phyloP scores from a whole-genome alignment of 2,329 filamentous ascomycete species.

The Pseudogymnoascus sp. region DNA sequence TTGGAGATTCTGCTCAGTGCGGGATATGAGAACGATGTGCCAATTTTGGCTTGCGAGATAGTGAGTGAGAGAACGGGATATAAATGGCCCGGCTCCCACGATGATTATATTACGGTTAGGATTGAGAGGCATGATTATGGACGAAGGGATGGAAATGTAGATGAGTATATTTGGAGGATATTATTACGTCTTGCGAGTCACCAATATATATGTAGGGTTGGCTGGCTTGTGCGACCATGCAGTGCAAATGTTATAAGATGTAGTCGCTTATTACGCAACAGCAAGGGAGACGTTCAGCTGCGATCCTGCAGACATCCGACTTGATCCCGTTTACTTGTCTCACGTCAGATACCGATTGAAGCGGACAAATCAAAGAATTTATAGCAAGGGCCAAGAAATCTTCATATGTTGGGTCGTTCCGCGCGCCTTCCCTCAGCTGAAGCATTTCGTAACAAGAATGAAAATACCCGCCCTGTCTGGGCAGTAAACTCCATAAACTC shows the following conservation, averaged over 20 bases:
- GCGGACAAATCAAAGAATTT: neutral
- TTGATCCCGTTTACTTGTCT: neutral
- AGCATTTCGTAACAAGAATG: too few relatives aligned
- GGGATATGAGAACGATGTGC: conserved; percentile 76
- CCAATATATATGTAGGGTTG: neutral
- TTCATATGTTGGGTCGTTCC: neutral
- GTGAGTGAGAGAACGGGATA: neutral
- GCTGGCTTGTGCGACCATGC: neutral
- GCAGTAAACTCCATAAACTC: neutral
- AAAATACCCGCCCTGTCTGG: neutral
- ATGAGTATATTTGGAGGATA: neutral
- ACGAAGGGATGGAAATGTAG: neutral
- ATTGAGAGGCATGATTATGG: neutral
- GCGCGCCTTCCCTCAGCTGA: too few relatives aligned
- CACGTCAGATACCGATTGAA: neutral
- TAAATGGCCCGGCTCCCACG: neutral
- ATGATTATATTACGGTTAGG: neutral
- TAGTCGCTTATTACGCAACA: neutral
- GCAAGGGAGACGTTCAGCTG: neutral
- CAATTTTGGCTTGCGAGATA: neutral
- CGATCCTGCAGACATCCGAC: neutral
- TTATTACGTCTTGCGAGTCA: neutral
- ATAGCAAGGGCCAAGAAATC: neutral
- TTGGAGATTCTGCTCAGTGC: conserved; percentile 83
- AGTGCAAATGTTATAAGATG: neutral